Evolutionary conservation across 2,329 filamentous ascomycete species (phyloP).

Genomic region (Sporothrix brasiliensis): DNA sequence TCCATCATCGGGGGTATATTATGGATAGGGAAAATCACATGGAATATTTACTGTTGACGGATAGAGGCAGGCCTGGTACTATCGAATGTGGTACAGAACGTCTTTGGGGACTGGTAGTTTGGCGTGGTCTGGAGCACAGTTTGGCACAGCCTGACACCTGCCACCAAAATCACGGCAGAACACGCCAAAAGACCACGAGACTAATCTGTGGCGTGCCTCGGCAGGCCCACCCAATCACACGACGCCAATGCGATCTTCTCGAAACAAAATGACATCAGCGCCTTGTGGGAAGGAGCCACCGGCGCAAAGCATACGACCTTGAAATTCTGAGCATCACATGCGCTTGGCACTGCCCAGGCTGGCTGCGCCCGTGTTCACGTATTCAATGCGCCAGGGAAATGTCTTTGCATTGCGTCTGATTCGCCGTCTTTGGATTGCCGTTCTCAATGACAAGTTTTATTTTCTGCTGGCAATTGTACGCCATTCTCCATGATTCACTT

Average conservation of each 20-base stretch:
- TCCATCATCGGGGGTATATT: constrained; percentile 2
- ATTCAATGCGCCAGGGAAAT: background rate
- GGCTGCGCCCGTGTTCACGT: background rate
- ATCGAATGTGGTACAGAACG: too few relatives aligned
- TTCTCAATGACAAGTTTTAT: background rate
- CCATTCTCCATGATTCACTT: background rate
- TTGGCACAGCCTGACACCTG: too few relatives aligned
- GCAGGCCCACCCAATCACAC: constrained; percentile 25
- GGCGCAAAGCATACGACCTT: background rate
- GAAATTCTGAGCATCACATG: constrained; percentile 18
- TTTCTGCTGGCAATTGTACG: background rate
- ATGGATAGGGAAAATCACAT: constrained; percentile 26
- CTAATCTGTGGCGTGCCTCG: constrained; percentile 23
- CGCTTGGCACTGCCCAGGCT: background rate
- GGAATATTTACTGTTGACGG: constrained; percentile 14
- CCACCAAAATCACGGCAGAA: background rate
- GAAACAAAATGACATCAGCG: constrained; percentile 29
- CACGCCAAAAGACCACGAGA: constrained; percentile 15
- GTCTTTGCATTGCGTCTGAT: constrained; percentile 16
- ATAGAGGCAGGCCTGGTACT: too few relatives aligned
- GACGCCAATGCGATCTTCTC: background rate
- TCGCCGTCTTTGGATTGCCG: constrained; percentile 9
- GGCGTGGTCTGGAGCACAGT: too few relatives aligned
- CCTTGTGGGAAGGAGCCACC: background rate
- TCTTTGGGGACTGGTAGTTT: background rate